Evolutionary conservation across 805 yeast species (phyloP).

Genomic region (Candida ponderosae): DNA sequence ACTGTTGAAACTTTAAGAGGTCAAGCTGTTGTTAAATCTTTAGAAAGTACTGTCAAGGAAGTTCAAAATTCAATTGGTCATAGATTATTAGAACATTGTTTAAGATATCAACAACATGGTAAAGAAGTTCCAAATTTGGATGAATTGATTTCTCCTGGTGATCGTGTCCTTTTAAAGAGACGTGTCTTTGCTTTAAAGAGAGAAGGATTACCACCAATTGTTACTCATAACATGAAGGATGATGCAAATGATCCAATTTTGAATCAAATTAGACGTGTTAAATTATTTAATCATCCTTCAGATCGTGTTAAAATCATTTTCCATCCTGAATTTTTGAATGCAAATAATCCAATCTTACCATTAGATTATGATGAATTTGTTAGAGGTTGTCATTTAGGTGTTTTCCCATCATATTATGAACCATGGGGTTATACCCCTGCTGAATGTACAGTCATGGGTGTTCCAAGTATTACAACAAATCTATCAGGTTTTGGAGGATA

Average conservation of each 20-base stretch:
- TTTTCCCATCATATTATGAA: constrained; percentile 96
- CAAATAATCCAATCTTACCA: constrained; percentile 89
- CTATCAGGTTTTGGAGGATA: constrained; percentile 96
- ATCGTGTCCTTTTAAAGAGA: constrained; percentile 81
- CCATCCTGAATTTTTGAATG: constrained; percentile 95
- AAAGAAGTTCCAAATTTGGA: constrained; percentile 71
- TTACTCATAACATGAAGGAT: constrained; percentile 93
- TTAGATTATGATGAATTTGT: constrained; percentile 96
- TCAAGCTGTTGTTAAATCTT: constrained; percentile 90
- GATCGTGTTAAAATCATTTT: constrained; percentile 93
- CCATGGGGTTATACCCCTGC: constrained; percentile 99
- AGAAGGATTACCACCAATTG: constrained; percentile 87
- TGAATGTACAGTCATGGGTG: constrained; percentile 99
- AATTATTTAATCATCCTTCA: constrained; percentile 79
- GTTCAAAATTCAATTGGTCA: constrained; percentile 83
- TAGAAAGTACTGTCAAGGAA: constrained; percentile 82
- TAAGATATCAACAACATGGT: constrained; percentile 51
- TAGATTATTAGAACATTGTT: constrained; percentile 85
- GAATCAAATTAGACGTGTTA: constrained; percentile 86
- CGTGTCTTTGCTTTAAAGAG: constrained; percentile 90
- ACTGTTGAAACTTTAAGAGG: constrained; percentile 94
- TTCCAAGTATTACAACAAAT: constrained; percentile 94
- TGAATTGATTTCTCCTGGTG: constrained; percentile 79
- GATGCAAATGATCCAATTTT: constrained; percentile 87
- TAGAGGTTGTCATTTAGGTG: constrained; percentile 96